Conservation (phyloP, 2,329 filamentous ascomycete species). For the Fusarium praegraminearum region DNA sequence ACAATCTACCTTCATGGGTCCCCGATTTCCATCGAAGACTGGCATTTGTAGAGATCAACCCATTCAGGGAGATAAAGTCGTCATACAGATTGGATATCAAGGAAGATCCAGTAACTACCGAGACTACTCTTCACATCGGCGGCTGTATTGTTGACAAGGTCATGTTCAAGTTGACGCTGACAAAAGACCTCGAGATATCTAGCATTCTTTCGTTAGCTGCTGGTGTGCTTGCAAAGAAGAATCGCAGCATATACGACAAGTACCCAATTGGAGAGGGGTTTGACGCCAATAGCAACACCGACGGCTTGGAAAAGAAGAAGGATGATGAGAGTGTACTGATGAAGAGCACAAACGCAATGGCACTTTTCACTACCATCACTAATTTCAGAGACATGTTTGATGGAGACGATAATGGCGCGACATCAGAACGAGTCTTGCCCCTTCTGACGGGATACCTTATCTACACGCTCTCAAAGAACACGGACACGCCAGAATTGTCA, state of each 20-base stretch:
- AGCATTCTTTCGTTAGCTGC: not conserved
- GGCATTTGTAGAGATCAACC: not conserved
- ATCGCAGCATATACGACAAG: not conserved
- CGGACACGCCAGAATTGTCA: not conserved
- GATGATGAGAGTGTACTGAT: too few relatives aligned
- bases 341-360: not conserved
- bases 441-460: not conserved
- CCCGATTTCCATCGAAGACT: not conserved
- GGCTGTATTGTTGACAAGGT: not conserved
- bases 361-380: not conserved
- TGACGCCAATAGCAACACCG: not conserved
- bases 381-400: rapidly evolving
- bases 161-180: not conserved
- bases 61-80: not conserved
- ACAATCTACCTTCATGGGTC: not conserved
- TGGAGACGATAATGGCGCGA: not conserved
- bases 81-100: not conserved
- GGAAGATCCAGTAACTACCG: not conserved
- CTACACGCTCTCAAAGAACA: not conserved
- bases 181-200: not conserved
- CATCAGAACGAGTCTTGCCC: rapidly evolving
- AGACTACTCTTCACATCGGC: not conserved
- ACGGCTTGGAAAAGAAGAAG: rapidly evolving
- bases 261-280: not conserved
- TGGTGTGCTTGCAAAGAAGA: not conserved